phyloP scores from a whole-genome alignment of 78 protist genomes.

The Anaeramoeba flamelloides region DNA sequence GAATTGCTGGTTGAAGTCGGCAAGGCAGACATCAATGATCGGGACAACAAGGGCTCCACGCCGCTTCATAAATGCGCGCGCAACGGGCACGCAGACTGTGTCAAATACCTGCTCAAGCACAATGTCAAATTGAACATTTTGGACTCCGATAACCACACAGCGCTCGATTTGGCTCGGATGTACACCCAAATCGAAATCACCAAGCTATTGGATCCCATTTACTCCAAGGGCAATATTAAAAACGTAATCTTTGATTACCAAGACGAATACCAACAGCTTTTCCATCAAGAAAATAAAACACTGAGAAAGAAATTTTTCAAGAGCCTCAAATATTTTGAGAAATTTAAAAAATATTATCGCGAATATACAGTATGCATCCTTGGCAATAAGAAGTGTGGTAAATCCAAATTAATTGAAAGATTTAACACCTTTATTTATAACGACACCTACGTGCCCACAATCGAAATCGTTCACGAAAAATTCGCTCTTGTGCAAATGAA shows the following conservation, averaged over 20 bases:
- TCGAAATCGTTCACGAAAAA: not conserved
- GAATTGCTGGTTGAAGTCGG: not conserved
- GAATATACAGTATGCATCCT: not conserved
- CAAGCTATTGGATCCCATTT: not conserved
- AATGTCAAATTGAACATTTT: not conserved
- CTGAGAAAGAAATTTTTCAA: not conserved
- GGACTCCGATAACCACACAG: not conserved
- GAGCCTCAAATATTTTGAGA: no score
- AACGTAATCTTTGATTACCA: not conserved
- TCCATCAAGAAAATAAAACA: not conserved
- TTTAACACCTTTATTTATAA: not conserved
- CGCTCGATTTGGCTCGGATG: not conserved
- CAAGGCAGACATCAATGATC: not conserved
- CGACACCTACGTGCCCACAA: not conserved
- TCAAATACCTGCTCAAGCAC: not conserved
- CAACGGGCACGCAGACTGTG: not conserved
- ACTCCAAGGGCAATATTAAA: no score
- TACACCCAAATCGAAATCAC: not conserved
- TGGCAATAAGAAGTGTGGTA: not conserved
- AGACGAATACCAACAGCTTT: not conserved
- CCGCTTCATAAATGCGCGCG: not conserved
- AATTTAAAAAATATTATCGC: no score
- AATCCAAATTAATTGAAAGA: not conserved
- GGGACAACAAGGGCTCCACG: not conserved
- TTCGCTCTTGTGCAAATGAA: not conserved